Percentiles rank a stretch among this genome's conserved stretches.
Evolutionary conservation across 305 asterid species (phyloP).

Genomic region (Solanum hybrid): DNA sequence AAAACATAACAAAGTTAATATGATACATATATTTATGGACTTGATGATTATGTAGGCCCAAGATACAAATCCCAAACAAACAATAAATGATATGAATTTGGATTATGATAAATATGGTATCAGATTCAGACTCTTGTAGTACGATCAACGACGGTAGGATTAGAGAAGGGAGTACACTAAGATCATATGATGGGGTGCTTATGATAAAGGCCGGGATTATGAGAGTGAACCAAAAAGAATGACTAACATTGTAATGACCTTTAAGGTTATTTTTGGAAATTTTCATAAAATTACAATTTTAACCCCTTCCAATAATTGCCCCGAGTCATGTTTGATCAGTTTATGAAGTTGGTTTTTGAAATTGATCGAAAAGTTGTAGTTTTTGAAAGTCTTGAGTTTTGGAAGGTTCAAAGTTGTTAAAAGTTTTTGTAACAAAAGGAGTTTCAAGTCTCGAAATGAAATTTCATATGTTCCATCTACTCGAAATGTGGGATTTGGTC

Average conservation of each 20-base stretch:
- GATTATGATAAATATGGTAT: not conserved
- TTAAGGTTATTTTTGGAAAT: no score
- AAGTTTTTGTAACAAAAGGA: no score
- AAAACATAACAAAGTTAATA: not conserved
- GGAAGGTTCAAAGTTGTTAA: no score
- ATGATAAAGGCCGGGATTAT: not conserved
- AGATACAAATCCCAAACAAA: not conserved
- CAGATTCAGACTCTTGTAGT: not conserved
- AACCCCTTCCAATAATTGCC: no score
- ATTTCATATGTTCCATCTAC: no score
- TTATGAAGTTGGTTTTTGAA: no score
- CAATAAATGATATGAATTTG: not conserved
- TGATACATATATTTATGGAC: not conserved
- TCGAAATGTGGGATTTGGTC: no score
- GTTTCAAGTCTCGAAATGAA: no score
- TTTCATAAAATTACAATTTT: no score
- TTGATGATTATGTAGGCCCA: not conserved
- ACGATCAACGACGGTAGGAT: not conserved
- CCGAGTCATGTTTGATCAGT: no score
- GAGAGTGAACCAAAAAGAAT: not conserved
- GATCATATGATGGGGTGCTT: not conserved
- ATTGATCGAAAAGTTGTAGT: no score
- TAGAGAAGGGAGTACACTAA: not conserved
- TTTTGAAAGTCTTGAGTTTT: no score
- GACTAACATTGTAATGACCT: not conserved